These are phyloP conservation scores for Xylaria hypoxylon DNA, from an alignment of 2,329 filamentous ascomycete species.

Conservation along the genomic window DNA sequence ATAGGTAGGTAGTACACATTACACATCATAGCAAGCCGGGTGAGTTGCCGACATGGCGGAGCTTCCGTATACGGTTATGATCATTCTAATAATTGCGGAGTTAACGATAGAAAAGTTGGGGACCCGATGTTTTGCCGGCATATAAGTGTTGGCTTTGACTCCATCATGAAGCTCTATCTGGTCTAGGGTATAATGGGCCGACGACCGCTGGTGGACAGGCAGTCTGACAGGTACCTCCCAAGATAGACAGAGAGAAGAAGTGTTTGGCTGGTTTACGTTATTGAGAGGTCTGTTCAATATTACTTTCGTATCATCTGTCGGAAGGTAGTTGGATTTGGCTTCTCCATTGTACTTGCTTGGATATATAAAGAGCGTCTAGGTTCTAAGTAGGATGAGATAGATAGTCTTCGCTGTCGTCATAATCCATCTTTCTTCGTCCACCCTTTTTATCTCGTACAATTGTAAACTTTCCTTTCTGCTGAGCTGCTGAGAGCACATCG, in stretches of 20 bases:
- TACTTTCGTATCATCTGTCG: conserved; percentile 3
- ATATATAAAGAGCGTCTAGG: conserved; percentile 10
- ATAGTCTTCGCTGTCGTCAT: not conserved
- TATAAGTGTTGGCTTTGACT: not conserved
- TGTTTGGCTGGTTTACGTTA: not conserved
- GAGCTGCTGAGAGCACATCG: not conserved
- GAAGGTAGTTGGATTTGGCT: conserved; percentile 16
- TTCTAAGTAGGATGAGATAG: too few relatives aligned
- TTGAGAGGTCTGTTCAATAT: not conserved
- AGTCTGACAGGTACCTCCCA: too few relatives aligned
- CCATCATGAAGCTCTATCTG: not conserved
- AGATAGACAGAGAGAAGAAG: too few relatives aligned
- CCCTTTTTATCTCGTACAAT: too few relatives aligned
- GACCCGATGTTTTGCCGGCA: conserved; percentile 33
- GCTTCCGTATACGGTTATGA: conserved; percentile 23
- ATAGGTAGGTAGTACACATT: not conserved
- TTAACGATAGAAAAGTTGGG: not conserved
- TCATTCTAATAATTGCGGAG: conserved; percentile 10
- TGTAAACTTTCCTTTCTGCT: too few relatives aligned
- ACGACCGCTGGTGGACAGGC: conserved; percentile 2
- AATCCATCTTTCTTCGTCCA: too few relatives aligned
- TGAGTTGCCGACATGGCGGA: conserved; percentile 16
- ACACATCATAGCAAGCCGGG: too few relatives aligned
- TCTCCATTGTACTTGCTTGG: conserved; percentile 1
- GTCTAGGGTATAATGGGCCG: conserved; percentile 1